Evolutionary conservation across 495 filamentous ascomycete species (phyloP), one percentile per base, ranked within the genome.

Genomic region (Echria macrotheca): DNA sequence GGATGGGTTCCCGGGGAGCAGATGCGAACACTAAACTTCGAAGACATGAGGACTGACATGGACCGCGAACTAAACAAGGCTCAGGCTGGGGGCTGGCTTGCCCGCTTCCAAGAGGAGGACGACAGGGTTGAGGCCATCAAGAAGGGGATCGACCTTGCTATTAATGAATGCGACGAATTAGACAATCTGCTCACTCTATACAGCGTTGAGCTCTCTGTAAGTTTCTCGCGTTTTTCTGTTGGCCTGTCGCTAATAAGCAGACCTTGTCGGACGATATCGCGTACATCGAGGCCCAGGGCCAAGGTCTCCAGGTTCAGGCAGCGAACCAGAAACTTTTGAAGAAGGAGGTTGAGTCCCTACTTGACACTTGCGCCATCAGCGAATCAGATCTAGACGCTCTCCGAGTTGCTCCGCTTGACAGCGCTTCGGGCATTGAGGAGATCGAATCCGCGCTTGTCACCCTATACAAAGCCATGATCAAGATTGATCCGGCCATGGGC

Each of bases 301-400:
- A 97, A 69, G 94, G 93, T 68, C 67, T 98, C 18, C 94, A 97
- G 59, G 90, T 98, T 15, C 91, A 96, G 64, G 89, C 91, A 15
- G 90, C 94, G 17, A 98, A 98, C 59, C 94, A 98, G 67, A 95
- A 94, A 68, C 79, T 95, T 25, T 77, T 98, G 21, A 88, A 90
- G 60, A 87, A 80, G 37, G 93, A 98, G 64, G 74, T 98, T 3
- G 79, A 91, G 50, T 78, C 76, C 5, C 70, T 98, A 14, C 72
- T 98, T 35, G 81, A 87, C 41, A 96, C 86, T 0, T 88, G 95
- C 35, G 90, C 88, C 12, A 95, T 97, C 23, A 87, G 87, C 15
- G 69, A 80, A 4, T 65, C 78, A 15, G 82, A 94, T 50, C 73
- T 97, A 17, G 78, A 80, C 17, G 76, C 86, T 7, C 74, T 97